Conservation (phyloP, 1,284 basidiomycete species). For the Ceratobasidium sp. region DNA sequence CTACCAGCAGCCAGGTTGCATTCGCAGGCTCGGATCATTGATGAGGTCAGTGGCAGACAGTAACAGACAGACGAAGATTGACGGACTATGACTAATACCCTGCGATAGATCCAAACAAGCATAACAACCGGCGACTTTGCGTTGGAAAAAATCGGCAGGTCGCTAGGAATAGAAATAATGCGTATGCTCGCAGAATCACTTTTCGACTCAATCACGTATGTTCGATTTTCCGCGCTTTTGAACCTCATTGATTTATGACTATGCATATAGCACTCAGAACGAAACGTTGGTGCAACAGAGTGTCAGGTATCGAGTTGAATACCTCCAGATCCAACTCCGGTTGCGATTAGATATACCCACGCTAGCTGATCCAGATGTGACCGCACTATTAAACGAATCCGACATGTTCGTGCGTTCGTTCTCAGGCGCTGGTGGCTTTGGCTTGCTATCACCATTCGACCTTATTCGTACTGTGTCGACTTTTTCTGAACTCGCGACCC, state of each 20-base stretch:
- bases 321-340: constrained; percentile 73
- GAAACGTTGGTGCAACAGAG: constrained; percentile 71
- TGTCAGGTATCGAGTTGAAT: constrained; percentile 72
- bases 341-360: constrained; percentile 77
- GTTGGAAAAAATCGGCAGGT: constrained; percentile 55
- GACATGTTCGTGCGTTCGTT: constrained; percentile 78
- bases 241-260: constrained; percentile 2
- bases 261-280: constrained; percentile 61
- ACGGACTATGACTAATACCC: constrained; percentile 26
- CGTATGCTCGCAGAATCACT: constrained; percentile 66
- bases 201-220: constrained; percentile 75
- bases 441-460: constrained; percentile 74
- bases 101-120: constrained; percentile 64
- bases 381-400: constrained; percentile 79
- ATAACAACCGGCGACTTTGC: constrained; percentile 65
- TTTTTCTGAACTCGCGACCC: constrained; percentile 69
- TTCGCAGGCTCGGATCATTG: constrained; percentile 79
- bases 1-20: constrained; percentile 79
- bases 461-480: constrained; percentile 73
- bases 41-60: constrained; percentile 62
- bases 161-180: constrained; percentile 63
- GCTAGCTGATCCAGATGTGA: constrained; percentile 68
- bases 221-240: constrained; percentile 45
- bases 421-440: constrained; percentile 66
- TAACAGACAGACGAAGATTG: constrained; percentile 13